Conservation (phyloP, 768 basidiomycete species). For the Hydnomerulius pinastri region DNA sequence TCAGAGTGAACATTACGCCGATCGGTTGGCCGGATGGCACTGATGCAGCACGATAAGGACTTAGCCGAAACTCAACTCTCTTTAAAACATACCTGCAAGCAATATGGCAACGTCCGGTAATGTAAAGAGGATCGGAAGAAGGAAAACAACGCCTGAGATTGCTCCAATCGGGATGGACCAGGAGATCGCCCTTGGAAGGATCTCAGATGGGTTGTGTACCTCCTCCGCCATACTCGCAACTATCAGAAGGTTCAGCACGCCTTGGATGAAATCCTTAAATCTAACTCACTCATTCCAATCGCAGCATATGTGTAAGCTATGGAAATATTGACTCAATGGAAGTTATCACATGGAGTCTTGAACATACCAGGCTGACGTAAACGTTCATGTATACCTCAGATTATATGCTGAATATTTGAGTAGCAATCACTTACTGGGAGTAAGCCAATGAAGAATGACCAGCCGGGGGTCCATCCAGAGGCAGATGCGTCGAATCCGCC, state of each 20-base stretch:
- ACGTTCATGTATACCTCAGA: background rate
- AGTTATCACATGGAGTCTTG: background rate
- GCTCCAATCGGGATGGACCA: slow-evolving; percentile 56
- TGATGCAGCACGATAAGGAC: slow-evolving; percentile 18
- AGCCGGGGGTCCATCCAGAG: slow-evolving; percentile 69
- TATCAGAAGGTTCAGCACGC: slow-evolving; percentile 21
- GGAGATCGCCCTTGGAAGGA: slow-evolving; percentile 57
- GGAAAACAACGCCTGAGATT: slow-evolving; percentile 51
- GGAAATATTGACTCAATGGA: slow-evolving; percentile 17
- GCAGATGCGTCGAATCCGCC: slow-evolving; percentile 59
- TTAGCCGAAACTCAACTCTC: background rate
- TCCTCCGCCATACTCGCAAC: slow-evolving; percentile 71
- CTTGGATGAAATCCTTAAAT: background rate
- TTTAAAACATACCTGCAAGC: slow-evolving; percentile 44
- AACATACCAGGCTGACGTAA: slow-evolving; percentile 29
- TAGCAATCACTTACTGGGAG: slow-evolving; percentile 44
- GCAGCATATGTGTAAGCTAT: slow-evolving; percentile 57
- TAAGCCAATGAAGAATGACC: slow-evolving; percentile 69
- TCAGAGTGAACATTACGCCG: slow-evolving; percentile 60
- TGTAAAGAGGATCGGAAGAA: slow-evolving; percentile 67
- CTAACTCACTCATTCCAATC: slow-evolving; percentile 58
- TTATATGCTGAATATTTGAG: background rate
- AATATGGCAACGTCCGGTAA: slow-evolving; percentile 57
- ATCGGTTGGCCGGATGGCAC: slow-evolving; percentile 65
- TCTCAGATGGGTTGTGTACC: slow-evolving; percentile 55